A percentile compares a stretch with the other conserved stretches of the same genome.
Evolutionary conservation across 2,329 filamentous ascomycete genomes (phyloP).

Genomic region (Aspergillus carbonarius): DNA sequence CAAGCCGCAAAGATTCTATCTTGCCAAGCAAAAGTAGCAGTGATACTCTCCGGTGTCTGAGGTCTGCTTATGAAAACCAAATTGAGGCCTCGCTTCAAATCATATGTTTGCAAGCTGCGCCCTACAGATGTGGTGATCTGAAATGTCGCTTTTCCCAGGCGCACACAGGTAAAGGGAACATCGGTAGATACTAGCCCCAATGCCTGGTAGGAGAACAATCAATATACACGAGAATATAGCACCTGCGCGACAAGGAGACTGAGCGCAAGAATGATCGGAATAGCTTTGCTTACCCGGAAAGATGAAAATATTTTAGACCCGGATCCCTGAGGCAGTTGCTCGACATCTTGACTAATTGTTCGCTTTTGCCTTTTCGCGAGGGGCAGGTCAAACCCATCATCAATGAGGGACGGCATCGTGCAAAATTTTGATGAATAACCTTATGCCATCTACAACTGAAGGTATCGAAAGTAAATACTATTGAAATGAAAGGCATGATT

Average conservation of each 20-base stretch:
- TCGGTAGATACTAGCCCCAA: slow-evolving; percentile 92
- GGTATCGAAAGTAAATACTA: background rate
- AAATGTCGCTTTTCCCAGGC: slow-evolving; percentile 90
- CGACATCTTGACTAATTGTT: slow-evolving; percentile 36
- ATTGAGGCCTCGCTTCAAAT: slow-evolving; percentile 83
- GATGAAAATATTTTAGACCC: slow-evolving; percentile 87
- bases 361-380: slow-evolving; percentile 76
- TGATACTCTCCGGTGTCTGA: slow-evolving; percentile 81
- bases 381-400: slow-evolving; percentile 60
- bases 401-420: slow-evolving; percentile 48
- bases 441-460: background rate
- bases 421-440: background rate
- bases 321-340: slow-evolving; percentile 44
- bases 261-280: slow-evolving; percentile 10
- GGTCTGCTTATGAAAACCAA: slow-evolving; percentile 91
- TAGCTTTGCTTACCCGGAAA: slow-evolving; percentile 65
- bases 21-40: slow-evolving; percentile 83
- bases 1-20: slow-evolving; percentile 86
- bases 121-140: slow-evolving; percentile 96
- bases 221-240: background rate
- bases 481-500: background rate
- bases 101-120: slow-evolving; percentile 89
- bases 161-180: slow-evolving; percentile 85
- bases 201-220: slow-evolving; percentile 57
- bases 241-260: background rate